These are phyloP conservation scores for Chlamydomonas sp. DNA, from an alignment of 139 green algal genomes.

Conservation along the genomic window DNA sequence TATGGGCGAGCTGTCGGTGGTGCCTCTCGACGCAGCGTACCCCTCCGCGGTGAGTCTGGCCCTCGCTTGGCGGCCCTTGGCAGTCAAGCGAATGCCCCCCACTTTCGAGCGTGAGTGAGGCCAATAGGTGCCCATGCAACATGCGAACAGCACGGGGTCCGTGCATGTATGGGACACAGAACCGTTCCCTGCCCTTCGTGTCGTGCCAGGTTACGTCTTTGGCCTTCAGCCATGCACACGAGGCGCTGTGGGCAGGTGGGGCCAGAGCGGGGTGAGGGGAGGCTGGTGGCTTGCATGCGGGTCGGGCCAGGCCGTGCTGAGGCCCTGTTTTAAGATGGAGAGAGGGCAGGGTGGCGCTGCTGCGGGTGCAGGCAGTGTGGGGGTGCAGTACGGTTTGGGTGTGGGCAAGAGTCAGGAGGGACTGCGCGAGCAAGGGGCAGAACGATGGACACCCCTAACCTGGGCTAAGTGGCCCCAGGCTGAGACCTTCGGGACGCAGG, in stretches of 20 bases:
- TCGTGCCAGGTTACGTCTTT: slow-evolving; percentile 43
- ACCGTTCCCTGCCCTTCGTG: neutral
- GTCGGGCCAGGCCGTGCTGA: neutral
- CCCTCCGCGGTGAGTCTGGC: slow-evolving; percentile 34
- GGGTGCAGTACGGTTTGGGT: no score
- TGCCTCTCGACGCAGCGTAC: slow-evolving; percentile 42
- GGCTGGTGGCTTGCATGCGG: neutral
- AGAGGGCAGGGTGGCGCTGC: no score
- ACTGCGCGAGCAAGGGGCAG: no score
- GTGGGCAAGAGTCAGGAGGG: no score
- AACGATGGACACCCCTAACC: no score
- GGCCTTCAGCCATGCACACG: slow-evolving; percentile 47
- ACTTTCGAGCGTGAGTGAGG: neutral
- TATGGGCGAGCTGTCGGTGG: slow-evolving; percentile 40
- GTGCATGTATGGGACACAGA: neutral
- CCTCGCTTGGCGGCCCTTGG: neutral
- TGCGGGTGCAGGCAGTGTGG: no score
- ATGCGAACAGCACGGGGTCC: neutral
- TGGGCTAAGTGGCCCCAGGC: no score
- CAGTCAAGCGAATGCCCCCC: no score
- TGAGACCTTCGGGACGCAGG: no score
- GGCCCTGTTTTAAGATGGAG: neutral
- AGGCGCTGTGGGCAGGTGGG: slow-evolving; percentile 57
- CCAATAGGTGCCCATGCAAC: neutral
- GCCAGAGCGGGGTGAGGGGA: neutral